Conservation (phyloP, 1,284 basidiomycete species). For the Ustilago curta region DNA sequence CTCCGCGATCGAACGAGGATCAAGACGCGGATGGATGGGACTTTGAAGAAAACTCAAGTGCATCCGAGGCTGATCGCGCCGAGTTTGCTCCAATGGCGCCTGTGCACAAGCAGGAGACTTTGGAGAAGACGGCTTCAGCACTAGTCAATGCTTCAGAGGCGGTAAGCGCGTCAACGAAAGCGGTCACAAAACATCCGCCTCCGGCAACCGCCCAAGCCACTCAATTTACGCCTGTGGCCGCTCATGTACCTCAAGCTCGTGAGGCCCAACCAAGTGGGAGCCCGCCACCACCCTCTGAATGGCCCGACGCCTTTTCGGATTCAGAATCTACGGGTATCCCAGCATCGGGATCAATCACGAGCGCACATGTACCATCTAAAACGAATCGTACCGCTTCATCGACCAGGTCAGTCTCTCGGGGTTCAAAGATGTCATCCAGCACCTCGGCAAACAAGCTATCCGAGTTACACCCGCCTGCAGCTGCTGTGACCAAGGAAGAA, state of each 20-base stretch:
- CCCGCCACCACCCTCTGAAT: slow-evolving; percentile 23
- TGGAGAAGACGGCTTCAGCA: background rate
- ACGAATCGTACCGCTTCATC: slow-evolving; percentile 4
- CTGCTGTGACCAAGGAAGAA: slow-evolving; percentile 23
- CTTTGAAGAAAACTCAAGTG: slow-evolving; percentile 36
- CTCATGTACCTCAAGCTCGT: background rate
- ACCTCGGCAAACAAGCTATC: background rate
- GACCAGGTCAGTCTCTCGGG: slow-evolving; percentile 3
- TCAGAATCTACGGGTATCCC: slow-evolving; percentile 11
- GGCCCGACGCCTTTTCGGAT: slow-evolving; percentile 32
- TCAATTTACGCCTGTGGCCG: background rate
- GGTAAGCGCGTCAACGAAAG: background rate
- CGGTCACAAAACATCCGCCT: background rate
- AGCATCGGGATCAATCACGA: slow-evolving; percentile 1
- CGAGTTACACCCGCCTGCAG: background rate
- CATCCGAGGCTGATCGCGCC: slow-evolving; percentile 27
- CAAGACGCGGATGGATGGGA: slow-evolving; percentile 41
- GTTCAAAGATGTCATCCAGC: background rate
- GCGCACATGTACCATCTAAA: background rate
- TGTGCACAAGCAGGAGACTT: background rate
- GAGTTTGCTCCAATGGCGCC: slow-evolving; percentile 15
- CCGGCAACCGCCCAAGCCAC: background rate
- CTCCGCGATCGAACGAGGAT: slow-evolving; percentile 6
- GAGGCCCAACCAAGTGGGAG: slow-evolving; percentile 1
- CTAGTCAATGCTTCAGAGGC: background rate